Conservation (phyloP, 2,329 filamentous ascomycete species). For the Pyrenophora graminea region DNA sequence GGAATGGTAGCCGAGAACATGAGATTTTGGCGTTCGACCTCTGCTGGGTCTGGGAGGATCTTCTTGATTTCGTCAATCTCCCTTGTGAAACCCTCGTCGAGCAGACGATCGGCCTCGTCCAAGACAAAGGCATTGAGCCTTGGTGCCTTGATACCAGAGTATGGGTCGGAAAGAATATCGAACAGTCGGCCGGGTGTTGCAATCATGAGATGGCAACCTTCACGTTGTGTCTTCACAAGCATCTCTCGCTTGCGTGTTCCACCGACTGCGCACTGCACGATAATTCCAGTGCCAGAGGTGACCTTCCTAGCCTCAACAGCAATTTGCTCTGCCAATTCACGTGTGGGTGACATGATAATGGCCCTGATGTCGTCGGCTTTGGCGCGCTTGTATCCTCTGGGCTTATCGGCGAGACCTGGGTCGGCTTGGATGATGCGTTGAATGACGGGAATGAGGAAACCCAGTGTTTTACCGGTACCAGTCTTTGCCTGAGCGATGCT, state of each 20-base stretch:
- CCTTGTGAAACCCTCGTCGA: slow-evolving; percentile 61
- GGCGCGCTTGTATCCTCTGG: slow-evolving; percentile 48
- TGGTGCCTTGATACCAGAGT: slow-evolving; percentile 66
- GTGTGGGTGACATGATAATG: slow-evolving; percentile 65
- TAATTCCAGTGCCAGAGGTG: slow-evolving; percentile 66
- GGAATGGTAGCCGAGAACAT: slow-evolving; percentile 96
- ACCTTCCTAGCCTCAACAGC: slow-evolving; percentile 74
- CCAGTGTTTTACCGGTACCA: slow-evolving; percentile 94
- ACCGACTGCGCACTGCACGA: slow-evolving; percentile 81
- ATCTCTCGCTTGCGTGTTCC: slow-evolving; percentile 77
- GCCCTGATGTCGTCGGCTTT: slow-evolving; percentile 59
- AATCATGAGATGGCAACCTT: slow-evolving; percentile 87
- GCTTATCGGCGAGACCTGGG: slow-evolving; percentile 60
- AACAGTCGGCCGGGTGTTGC: slow-evolving; percentile 87
- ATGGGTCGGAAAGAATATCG: slow-evolving; percentile 74
- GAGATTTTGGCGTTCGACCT: slow-evolving; percentile 81
- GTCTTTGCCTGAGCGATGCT: slow-evolving; percentile 89
- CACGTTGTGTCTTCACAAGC: slow-evolving; percentile 67
- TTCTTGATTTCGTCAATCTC: slow-evolving; percentile 55
- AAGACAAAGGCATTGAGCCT: slow-evolving; percentile 64
- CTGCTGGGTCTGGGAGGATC: slow-evolving; percentile 63
- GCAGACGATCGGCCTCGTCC: slow-evolving; percentile 69
- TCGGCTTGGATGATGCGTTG: slow-evolving; percentile 74
- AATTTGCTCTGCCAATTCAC: slow-evolving; percentile 68
- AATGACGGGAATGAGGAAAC: slow-evolving; percentile 84